Evolutionary conservation across 805 yeast species (phyloP), one percentile per base, ranked within the genome.

Genomic region (Cyberlindnera mrakii): DNA sequence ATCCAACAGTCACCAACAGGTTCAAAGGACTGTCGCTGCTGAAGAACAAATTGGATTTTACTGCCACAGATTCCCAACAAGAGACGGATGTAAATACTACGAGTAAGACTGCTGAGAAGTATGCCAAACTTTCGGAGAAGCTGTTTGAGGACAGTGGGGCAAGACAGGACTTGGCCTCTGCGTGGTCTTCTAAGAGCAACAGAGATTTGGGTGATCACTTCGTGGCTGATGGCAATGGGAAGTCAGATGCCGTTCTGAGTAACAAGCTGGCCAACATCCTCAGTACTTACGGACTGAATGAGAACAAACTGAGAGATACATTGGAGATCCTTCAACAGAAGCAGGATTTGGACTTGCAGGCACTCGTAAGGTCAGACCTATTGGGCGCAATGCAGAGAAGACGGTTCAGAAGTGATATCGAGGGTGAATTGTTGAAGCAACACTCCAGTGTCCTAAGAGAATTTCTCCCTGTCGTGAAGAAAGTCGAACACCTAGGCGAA

Each of bases 341-440:
- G 31, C 58, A 55, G 8, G 51, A 42, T 46, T 51, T 37, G 48
- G 62, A 47, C 37, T 49, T 42, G 3, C 36, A 39, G 4, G 30
- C 47, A 5, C 45, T 53, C 18, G 49, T 61, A 18, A 57, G 58
- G 43, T 49, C 74, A 17, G 64, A 66, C 29, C 52, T 78, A 23
- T 56, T 71, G 13, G 91, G 91, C 0, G 72, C 80, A 3, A 66
- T 81, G 30, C 66, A 80, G 2, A 68, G 95, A 49, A 74, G 82
- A 54, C 70, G 75, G 32, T 64, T 85, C 40, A 67, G 81, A 43
- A 77, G 80, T 35, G 77, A 72, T 33, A 66, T 84, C 17, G 90
- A 84, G 53, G 65, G 66, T 25, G 85, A 82, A 42, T 57, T 83
- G 27, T 60, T 83, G 33, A 72, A 71, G 42, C 77, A 73, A 46